A percentile compares a stretch with the other conserved stretches of the same genome.
Conservation (phyloP, 805 yeast genomes). For the Metschnikowia lochheadii region DNA sequence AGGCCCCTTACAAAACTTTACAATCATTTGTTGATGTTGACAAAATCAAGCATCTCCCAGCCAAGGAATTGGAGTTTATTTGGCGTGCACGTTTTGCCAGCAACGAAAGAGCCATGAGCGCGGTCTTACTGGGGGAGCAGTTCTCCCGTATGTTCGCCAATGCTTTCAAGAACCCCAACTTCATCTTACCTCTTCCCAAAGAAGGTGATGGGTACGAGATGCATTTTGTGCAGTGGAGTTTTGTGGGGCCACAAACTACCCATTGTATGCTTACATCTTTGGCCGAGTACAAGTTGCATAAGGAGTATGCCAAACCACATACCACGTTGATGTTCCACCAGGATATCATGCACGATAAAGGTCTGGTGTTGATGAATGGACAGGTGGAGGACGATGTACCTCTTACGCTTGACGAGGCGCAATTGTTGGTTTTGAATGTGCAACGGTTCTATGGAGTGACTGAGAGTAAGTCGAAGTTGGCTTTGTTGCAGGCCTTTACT, state of each 20-base stretch:
- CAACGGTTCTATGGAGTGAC: conserved; percentile 82
- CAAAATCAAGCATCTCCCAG: conserved; percentile 53
- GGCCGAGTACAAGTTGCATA: conserved; percentile 86
- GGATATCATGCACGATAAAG: conserved; percentile 59
- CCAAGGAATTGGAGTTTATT: conserved; percentile 65
- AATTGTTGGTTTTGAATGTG: conserved; percentile 65
- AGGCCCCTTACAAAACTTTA: conserved; percentile 64
- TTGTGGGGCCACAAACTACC: conserved; percentile 75
- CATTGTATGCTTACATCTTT: conserved; percentile 90
- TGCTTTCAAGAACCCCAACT: conserved; percentile 74
- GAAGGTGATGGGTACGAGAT: conserved; percentile 60
- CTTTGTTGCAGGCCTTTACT: conserved; percentile 65
- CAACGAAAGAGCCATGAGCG: conserved; percentile 58
- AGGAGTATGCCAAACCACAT: conserved; percentile 92
- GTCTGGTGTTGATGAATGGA: conserved; percentile 80
- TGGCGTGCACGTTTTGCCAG: conserved; percentile 85
- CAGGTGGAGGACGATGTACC: conserved; percentile 67
- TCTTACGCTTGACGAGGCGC: conserved; percentile 71
- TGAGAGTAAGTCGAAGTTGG: conserved; percentile 44
- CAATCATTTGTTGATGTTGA: conserved; percentile 66
- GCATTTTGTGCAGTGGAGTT: conserved; percentile 92
- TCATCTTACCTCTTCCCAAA: conserved; percentile 87
- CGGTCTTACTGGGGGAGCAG: conserved; percentile 54
- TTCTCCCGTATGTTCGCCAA: conserved; percentile 58
- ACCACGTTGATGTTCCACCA: conserved; percentile 86